Evolutionary conservation across 1,284 basidiomycete genomes (phyloP).

Genomic region (Exobasidium rhododendri): DNA sequence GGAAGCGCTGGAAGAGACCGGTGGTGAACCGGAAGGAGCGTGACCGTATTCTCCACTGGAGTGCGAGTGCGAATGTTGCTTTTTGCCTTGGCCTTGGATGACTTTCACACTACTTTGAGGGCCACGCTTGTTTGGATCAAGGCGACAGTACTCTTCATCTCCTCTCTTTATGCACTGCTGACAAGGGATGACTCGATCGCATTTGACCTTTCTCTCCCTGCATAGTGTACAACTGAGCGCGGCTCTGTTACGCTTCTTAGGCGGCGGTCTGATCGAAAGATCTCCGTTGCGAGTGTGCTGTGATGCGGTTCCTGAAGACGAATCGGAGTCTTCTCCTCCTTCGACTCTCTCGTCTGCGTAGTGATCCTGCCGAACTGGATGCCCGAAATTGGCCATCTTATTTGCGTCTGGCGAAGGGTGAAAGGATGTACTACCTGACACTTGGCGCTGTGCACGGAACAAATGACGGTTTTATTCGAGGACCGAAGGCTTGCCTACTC

Average conservation of each 20-base stretch:
- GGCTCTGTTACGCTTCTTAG: conserved; percentile 43
- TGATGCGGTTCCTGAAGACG: background rate
- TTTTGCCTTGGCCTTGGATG: conserved; percentile 1
- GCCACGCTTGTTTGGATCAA: conserved; percentile 33
- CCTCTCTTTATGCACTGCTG: conserved; percentile 51
- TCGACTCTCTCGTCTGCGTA: background rate
- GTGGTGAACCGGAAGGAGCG: conserved; percentile 14
- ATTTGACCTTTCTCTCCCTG: conserved; percentile 52
- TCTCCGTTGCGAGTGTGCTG: background rate
- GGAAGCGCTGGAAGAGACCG: conserved; percentile 23
- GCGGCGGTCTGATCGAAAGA: conserved; percentile 22
- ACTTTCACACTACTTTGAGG: conserved; percentile 4
- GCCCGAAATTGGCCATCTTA: background rate
- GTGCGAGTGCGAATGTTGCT: background rate
- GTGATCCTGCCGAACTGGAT: background rate
- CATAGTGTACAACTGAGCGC: conserved; percentile 46
- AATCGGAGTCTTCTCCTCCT: background rate
- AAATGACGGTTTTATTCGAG: too few relatives aligned
- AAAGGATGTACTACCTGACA: too few relatives aligned
- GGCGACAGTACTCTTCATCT: conserved; percentile 37
- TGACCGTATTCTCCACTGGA: background rate
- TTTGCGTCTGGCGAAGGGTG: too few relatives aligned
- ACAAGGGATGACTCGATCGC: conserved; percentile 47
- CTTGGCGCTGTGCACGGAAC: too few relatives aligned
- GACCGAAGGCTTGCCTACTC: too few relatives aligned